Conservation (phyloP, 805 yeast species). For the Clavispora santaluciae region DNA sequence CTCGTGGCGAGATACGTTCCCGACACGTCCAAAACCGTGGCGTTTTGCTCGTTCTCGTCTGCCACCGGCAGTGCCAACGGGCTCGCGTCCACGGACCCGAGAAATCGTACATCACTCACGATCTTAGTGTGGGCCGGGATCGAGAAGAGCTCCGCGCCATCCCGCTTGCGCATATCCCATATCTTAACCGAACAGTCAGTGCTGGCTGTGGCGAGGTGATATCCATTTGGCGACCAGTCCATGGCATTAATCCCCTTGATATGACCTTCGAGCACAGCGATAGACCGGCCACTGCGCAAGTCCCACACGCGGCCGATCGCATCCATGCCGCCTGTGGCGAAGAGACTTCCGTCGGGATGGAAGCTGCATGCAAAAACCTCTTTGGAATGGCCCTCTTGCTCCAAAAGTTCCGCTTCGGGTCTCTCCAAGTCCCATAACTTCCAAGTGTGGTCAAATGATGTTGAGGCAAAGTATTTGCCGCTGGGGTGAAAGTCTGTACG, state of each 20-base stretch:
- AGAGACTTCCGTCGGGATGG: conserved; percentile 73
- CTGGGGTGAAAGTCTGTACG: conserved; percentile 62
- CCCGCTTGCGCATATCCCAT: conserved; percentile 70
- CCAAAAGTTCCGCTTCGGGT: conserved; percentile 37
- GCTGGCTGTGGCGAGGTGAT: conserved; percentile 74
- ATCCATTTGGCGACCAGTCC: conserved; percentile 76
- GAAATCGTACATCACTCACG: conserved; percentile 61
- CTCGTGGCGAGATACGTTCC: conserved; percentile 54
- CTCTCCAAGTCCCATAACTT: conserved; percentile 71
- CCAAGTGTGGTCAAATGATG: conserved; percentile 87
- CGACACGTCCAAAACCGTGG: conserved; percentile 21
- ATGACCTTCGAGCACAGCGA: conserved; percentile 62
- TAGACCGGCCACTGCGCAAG: conserved; percentile 66
- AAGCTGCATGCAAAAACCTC: conserved; percentile 59
- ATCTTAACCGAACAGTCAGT: conserved; percentile 75
- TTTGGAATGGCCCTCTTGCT: conserved; percentile 84
- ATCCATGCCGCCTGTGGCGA: conserved; percentile 77
- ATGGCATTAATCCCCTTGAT: conserved; percentile 62
- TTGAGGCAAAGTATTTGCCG: conserved; percentile 52
- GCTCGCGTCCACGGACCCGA: conserved; percentile 17
- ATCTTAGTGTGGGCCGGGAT: conserved; percentile 74
- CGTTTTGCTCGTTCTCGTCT: conserved; percentile 28
- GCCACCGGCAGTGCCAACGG: conserved; percentile 18
- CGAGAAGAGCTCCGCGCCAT: conserved; percentile 32
- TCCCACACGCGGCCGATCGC: conserved; percentile 79